These are phyloP conservation scores for Leptographium wingfieldii DNA, from an alignment of 2,329 filamentous ascomycete genomes.

Conservation along the genomic window DNA sequence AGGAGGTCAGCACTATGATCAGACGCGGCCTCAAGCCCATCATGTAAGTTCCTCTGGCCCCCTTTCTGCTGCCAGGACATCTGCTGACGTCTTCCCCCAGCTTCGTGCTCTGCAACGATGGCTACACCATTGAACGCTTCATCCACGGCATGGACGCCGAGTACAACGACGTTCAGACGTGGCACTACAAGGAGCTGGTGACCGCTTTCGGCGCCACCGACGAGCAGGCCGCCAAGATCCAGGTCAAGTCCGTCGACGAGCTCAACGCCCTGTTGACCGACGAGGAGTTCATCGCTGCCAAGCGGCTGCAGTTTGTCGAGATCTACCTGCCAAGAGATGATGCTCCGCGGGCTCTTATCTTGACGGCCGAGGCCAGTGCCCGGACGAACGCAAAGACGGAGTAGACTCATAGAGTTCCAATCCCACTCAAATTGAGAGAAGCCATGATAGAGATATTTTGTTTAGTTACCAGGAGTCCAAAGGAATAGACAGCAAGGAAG, in stretches of 20 bases:
- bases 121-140: slow-evolving; percentile 79
- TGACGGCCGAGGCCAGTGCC: slow-evolving; percentile 59
- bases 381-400: slow-evolving; percentile 45
- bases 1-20: slow-evolving; percentile 77
- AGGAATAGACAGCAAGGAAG: not conserved
- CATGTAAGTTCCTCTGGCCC: slow-evolving; percentile 38
- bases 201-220: slow-evolving; percentile 12
- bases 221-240: slow-evolving; percentile 10
- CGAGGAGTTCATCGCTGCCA: slow-evolving; percentile 28
- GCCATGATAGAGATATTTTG: not conserved
- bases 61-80: not conserved
- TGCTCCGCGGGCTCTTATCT: slow-evolving; percentile 55
- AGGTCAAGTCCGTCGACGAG: slow-evolving; percentile 11
- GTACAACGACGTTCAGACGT: slow-evolving; percentile 72
- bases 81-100: slow-evolving; percentile 19
- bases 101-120: slow-evolving; percentile 78
- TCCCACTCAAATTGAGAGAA: too few relatives aligned
- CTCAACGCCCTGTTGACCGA: slow-evolving; percentile 11
- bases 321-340: slow-evolving; percentile 70
- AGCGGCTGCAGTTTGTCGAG: slow-evolving; percentile 60
- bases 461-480: not conserved
- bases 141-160: slow-evolving; percentile 70
- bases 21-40: slow-evolving; percentile 61
- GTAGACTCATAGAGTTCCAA: slow-evolving; percentile 8
- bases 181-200: slow-evolving; percentile 43